Percentiles rank a stretch among this genome's conserved stretches.
Conservation (phyloP, 2,329 filamentous ascomycete species). For the Lasiodiplodia gonubiensis region DNA sequence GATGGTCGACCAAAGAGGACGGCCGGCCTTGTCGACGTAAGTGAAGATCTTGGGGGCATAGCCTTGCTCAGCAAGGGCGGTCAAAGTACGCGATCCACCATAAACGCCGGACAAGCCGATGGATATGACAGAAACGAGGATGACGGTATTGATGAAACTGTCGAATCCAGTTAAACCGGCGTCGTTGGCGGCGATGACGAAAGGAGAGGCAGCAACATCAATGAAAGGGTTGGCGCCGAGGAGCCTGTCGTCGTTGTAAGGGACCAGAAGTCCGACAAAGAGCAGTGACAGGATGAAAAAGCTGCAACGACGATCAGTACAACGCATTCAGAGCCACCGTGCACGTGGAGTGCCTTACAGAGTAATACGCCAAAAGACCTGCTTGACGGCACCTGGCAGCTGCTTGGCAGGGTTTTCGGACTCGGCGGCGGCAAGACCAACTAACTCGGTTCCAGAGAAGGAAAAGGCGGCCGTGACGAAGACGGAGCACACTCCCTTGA, state of each 20-base stretch:
- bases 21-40: conserved; percentile 66
- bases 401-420: conserved; percentile 81
- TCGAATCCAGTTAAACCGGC: conserved; percentile 82
- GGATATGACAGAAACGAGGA: conserved; percentile 86
- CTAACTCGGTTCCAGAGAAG: conserved; percentile 77
- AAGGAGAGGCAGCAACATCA: conserved; percentile 80
- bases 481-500: conserved; percentile 80
- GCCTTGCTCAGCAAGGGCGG: conserved; percentile 82
- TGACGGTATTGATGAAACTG: conserved; percentile 93
- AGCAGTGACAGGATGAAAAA: conserved; percentile 88
- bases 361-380: conserved; percentile 93
- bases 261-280: conserved; percentile 82
- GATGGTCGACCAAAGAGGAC: conserved; percentile 60
- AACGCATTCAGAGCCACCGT: background rate
- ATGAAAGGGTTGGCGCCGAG: conserved; percentile 63
- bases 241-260: conserved; percentile 70
- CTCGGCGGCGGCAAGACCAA: conserved; percentile 79
- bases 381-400: conserved; percentile 87
- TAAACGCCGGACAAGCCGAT: conserved; percentile 94
- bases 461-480: conserved; percentile 78
- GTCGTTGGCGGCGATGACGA: conserved; percentile 89
- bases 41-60: conserved; percentile 63
- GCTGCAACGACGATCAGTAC: background rate
- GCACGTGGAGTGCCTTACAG: conserved; percentile 33
- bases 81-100: conserved; percentile 86